A percentile compares a stretch with the other conserved stretches of the same genome.
Evolutionary conservation across 1,284 basidiomycete species (phyloP).

Genomic region (Puccinia hordei): DNA sequence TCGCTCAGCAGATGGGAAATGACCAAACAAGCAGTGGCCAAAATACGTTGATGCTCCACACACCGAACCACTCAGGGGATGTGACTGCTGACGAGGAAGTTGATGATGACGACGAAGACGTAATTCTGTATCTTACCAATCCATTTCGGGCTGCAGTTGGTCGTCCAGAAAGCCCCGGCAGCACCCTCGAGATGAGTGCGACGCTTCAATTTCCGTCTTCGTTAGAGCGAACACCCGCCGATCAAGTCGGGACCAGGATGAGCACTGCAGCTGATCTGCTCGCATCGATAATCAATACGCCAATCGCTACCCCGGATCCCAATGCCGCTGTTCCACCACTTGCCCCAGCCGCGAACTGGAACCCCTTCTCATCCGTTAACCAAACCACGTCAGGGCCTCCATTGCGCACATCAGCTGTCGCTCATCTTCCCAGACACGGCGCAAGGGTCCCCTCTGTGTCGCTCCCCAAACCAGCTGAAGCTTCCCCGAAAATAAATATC

Average conservation of each 20-base stretch:
- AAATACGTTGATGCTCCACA: background rate
- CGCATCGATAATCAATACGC: slow-evolving; percentile 25
- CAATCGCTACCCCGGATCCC: background rate
- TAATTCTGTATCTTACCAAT: slow-evolving; percentile 20
- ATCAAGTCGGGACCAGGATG: slow-evolving; percentile 12
- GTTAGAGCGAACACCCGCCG: background rate
- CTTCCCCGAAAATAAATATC: slow-evolving; percentile 14
- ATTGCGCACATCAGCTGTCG: background rate
- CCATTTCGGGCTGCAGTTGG: background rate
- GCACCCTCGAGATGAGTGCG: background rate
- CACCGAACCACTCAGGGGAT: slow-evolving; percentile 3
- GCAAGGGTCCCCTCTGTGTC: slow-evolving; percentile 33
- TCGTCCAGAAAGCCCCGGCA: background rate
- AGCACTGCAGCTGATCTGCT: slow-evolving; percentile 43
- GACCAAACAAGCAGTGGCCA: slow-evolving; percentile 20
- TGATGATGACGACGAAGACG: slow-evolving; percentile 40
- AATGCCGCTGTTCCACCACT: background rate
- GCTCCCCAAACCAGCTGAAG: slow-evolving; percentile 43
- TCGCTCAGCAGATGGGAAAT: slow-evolving; percentile 38
- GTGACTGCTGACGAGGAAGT: slow-evolving; percentile 5
- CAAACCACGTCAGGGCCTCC: background rate
- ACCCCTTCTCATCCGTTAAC: background rate
- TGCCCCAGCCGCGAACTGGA: slow-evolving; percentile 12
- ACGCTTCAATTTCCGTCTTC: background rate
- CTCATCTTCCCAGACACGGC: background rate